Conservation (phyloP, 1,284 basidiomycete species). For the Ustilago sp. region DNA sequence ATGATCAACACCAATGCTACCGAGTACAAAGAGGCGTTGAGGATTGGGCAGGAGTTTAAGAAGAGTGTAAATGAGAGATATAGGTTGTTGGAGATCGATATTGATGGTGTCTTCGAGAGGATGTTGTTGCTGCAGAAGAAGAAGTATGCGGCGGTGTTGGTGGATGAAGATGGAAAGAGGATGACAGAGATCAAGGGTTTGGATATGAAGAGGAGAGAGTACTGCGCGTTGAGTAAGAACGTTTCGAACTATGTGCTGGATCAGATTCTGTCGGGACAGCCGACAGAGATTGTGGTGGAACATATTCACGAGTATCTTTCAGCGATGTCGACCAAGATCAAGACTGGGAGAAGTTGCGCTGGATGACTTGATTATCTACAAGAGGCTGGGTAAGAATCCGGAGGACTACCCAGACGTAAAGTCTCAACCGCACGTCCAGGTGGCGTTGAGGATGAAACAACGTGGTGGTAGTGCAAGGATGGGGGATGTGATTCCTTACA, state of each 20-base stretch:
- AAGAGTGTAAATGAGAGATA: constrained; percentile 96
- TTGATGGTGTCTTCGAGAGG: constrained; percentile 93
- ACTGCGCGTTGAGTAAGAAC: constrained; percentile 89
- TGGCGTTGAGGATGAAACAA: constrained; percentile 89
- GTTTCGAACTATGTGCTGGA: constrained; percentile 79
- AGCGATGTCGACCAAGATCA: constrained; percentile 80
- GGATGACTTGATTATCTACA: constrained; percentile 90
- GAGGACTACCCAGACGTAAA: constrained; percentile 93
- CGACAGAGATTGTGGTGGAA: constrained; percentile 88
- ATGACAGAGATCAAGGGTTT: constrained; percentile 88
- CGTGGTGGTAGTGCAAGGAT: constrained; percentile 82
- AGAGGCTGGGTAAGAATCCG: constrained; percentile 67
- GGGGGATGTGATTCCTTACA: constrained; percentile 95
- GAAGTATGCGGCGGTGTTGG: constrained; percentile 96
- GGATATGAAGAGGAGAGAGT: constrained; percentile 99
- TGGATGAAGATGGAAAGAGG: constrained; percentile 55
- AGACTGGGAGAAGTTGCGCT: constrained; percentile 81
- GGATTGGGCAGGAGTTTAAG: constrained; percentile 92
- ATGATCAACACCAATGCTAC: constrained; percentile 97
- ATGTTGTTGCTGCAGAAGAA: constrained; percentile 97
- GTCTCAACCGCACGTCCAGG: constrained; percentile 94
- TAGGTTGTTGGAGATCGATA: constrained; percentile 93
- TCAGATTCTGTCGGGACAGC: constrained; percentile 89
- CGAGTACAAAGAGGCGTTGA: constrained; percentile 86
- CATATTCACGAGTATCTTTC: constrained; percentile 92